A percentile compares a stretch with the other conserved stretches of the same genome.
Conservation (phyloP, 768 basidiomycete species). For the Trichaptum fuscoviolaceum region DNA sequence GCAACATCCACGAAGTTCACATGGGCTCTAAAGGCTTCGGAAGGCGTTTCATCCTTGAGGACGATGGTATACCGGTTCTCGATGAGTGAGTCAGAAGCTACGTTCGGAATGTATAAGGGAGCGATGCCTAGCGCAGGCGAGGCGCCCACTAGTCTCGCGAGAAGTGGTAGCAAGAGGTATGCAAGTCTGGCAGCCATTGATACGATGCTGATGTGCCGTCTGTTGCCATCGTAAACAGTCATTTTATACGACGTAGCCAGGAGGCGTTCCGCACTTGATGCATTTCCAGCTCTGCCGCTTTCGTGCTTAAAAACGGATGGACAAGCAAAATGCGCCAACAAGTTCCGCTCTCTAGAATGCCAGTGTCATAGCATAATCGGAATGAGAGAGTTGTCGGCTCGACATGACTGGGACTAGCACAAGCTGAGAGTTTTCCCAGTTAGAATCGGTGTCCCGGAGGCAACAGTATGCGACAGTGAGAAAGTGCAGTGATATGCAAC, state of each 20-base stretch:
- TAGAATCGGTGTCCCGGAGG: too few relatives aligned
- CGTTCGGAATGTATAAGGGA: conserved; percentile 6
- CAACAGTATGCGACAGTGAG: too few relatives aligned
- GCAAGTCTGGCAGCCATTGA: not conserved
- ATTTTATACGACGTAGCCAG: not conserved
- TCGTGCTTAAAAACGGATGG: not conserved
- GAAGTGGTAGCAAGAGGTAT: not conserved
- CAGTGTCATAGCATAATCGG: not conserved
- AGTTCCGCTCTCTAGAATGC: not conserved
- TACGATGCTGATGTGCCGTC: not conserved
- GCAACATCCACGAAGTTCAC: conserved; percentile 67
- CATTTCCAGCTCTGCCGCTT: not conserved
- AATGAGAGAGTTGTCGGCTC: not conserved
- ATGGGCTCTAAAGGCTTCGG: conserved; percentile 63
- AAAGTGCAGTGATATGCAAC: too few relatives aligned
- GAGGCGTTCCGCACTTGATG: not conserved
- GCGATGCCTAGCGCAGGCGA: conserved; percentile 7
- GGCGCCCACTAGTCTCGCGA: not conserved
- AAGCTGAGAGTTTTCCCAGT: too few relatives aligned
- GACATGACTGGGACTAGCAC: too few relatives aligned
- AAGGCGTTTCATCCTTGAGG: conserved; percentile 65
- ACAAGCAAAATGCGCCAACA: too few relatives aligned
- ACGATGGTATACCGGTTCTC: conserved; percentile 95
- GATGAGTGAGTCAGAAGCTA: conserved; percentile 54
- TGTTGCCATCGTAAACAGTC: not conserved